Base-by-base conservation (phyloP, 2,329 filamentous ascomycete species). In the Hypomyces perniciosus region DNA sequence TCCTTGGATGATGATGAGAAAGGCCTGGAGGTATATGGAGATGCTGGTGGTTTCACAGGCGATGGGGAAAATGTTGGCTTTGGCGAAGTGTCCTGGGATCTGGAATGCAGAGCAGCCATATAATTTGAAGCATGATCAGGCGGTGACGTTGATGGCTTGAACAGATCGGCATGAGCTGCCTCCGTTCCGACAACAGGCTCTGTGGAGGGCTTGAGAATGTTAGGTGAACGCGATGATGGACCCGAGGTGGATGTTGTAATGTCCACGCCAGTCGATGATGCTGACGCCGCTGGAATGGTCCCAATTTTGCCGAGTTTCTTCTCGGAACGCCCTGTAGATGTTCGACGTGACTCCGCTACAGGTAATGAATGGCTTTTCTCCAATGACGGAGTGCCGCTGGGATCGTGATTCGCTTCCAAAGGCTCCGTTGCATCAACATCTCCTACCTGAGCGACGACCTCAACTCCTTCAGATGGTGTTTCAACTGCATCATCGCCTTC, bases 111-210 rank as follows among this genome's bases (percentile, higher is more conserved):
- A 37, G 81, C 83, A 49, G 84, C 84, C 75, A 90, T 88, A 28
- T 79, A 75, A 56, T 74, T 79, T 26, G 77, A 75, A 27, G 85
- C 85, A 61, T 82, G 75, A 35, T 83, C 78, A 2, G 79, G 77
- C 5, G 76, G 75, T 31, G 78, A 79, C 1, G 73, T 74, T 4
- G 76, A 78, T 10, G 77, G 74, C 54, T 78, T 80, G 57, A 80
- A 79, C 9, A 83, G 74, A 54, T 90, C 85, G 20, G 83, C 81
- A 55, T 85, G 84, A 1, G 80, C 76, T 33, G 78, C 75, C 59
- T 90, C 84, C 1, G 84, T 82, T 30, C 80, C 82, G 6, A 91
- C 79, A 20, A 84, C 72, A 1, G 88, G 84, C 49, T 81, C 77
- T 2, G 84, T 78, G 28, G 79, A 77, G 51, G 73, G 75, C 8